Percentiles rank a stretch among this genome's conserved stretches.
Conservation (phyloP, 768 basidiomycete species). For the Phylloporus scabripes region DNA sequence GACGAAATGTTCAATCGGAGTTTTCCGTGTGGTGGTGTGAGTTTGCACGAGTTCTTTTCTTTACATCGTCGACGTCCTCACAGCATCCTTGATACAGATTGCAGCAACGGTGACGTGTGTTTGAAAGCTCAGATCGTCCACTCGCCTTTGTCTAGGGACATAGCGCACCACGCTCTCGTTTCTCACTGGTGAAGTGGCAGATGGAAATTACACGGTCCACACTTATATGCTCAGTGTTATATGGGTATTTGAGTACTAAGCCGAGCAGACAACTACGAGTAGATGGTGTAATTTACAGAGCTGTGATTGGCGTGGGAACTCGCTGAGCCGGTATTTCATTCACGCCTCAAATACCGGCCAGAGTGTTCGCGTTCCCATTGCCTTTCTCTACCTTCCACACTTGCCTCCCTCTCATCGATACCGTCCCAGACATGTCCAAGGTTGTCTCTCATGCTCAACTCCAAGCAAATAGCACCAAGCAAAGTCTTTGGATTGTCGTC, state of each 20-base stretch:
- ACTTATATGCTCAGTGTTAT: conserved; percentile 59
- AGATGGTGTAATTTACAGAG: not conserved
- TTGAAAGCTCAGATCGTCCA: conserved; percentile 34
- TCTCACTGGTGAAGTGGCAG: conserved; percentile 75
- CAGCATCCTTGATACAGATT: not conserved
- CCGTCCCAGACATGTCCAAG: conserved; percentile 39
- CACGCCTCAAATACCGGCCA: not conserved
- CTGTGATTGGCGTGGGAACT: conserved; percentile 25
- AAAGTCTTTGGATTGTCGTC: conserved; percentile 76
- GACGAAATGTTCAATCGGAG: conserved; percentile 23
- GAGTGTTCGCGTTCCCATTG: conserved; percentile 4
- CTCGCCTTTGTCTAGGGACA: conserved; percentile 75
- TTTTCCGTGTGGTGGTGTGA: not conserved
- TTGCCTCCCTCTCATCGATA: conserved; percentile 3
- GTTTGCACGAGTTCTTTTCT: not conserved
- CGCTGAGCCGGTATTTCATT: conserved; percentile 16
- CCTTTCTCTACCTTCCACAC: conserved; percentile 8
- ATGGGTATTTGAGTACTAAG: conserved; percentile 81
- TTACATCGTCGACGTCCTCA: not conserved
- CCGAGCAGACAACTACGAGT: conserved; percentile 41
- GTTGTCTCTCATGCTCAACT: conserved; percentile 69
- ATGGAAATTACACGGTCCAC: conserved; percentile 61
- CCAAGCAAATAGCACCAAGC: conserved; percentile 67
- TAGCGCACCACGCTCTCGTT: conserved; percentile 68
- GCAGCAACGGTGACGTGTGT: not conserved